Conservation (phyloP, 1,284 basidiomycete species). For the Volvariella surrecta region DNA sequence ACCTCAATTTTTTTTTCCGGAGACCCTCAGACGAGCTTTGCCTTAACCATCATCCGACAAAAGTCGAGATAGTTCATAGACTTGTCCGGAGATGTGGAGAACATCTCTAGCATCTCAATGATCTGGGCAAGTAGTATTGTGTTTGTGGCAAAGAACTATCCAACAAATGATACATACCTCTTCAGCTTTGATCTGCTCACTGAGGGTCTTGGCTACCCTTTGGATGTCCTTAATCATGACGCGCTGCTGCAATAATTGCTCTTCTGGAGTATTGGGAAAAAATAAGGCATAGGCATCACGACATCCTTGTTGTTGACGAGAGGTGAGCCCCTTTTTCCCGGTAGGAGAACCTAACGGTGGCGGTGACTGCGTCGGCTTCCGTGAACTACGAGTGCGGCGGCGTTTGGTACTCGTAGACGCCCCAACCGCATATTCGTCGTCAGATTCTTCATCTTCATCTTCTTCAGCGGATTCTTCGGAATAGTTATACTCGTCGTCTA, state of each 20-base stretch:
- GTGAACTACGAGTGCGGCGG: constrained; percentile 23
- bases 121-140: constrained; percentile 39
- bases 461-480: constrained; percentile 2
- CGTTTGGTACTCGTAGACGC: constrained; percentile 11
- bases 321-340: constrained; percentile 26
- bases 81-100: constrained; percentile 59
- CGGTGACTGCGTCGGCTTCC: constrained; percentile 10
- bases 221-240: constrained; percentile 60
- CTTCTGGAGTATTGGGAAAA: constrained; percentile 39
- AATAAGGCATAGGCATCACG: constrained; percentile 57
- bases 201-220: constrained; percentile 44
- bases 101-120: constrained; percentile 64
- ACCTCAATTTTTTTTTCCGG: too few species aligned
- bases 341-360: constrained; percentile 2
- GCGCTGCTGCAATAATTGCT: constrained; percentile 36
- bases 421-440: constrained; percentile 20
- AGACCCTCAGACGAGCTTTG: constrained; percentile 32
- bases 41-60: constrained; percentile 58
- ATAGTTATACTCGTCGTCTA: background rate
- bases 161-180: constrained; percentile 41
- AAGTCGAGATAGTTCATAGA: constrained; percentile 63
- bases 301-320: constrained; percentile 44
- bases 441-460: constrained; percentile 14
- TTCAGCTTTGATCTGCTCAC: constrained; percentile 61
- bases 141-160: background rate